These are phyloP conservation scores for Candida oleophila DNA, from an alignment of 805 yeast genomes.

Conservation along the genomic window DNA sequence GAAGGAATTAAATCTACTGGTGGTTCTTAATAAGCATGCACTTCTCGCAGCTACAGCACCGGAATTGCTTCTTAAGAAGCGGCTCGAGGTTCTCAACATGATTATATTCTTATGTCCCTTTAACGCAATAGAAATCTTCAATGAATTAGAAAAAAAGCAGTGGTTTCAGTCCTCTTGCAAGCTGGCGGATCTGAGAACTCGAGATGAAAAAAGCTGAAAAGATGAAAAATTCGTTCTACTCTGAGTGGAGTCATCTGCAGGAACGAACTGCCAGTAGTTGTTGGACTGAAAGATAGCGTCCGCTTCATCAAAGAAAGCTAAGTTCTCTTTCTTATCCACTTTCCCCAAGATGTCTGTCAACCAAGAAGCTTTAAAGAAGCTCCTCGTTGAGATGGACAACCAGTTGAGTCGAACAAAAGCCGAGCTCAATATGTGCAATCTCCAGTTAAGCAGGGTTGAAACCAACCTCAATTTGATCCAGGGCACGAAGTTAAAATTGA, in stretches of 20 bases:
- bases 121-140: no score
- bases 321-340: not conserved
- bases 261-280: no score
- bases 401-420: conserved; percentile 59
- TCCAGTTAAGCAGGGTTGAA: conserved; percentile 48
- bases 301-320: no score
- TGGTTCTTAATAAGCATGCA: not conserved
- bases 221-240: not conserved
- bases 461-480: conserved; percentile 54
- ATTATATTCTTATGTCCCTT: not conserved
- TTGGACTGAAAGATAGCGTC: no score
- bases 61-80: not conserved
- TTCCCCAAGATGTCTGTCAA: conserved; percentile 43
- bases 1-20: not conserved
- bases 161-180: no score
- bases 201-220: not conserved
- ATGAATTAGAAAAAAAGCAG: no score
- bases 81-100: not conserved
- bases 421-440: conserved; percentile 54
- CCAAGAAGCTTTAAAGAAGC: conserved; percentile 50
- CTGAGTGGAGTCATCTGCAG: not conserved
- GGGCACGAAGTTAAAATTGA: conserved; percentile 57
- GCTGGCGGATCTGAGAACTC: not conserved
- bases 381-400: conserved; percentile 64
- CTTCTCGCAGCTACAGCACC: not conserved